phyloP scores from a whole-genome alignment of 768 basidiomycete genomes.

The Chalciporus piperatus region DNA sequence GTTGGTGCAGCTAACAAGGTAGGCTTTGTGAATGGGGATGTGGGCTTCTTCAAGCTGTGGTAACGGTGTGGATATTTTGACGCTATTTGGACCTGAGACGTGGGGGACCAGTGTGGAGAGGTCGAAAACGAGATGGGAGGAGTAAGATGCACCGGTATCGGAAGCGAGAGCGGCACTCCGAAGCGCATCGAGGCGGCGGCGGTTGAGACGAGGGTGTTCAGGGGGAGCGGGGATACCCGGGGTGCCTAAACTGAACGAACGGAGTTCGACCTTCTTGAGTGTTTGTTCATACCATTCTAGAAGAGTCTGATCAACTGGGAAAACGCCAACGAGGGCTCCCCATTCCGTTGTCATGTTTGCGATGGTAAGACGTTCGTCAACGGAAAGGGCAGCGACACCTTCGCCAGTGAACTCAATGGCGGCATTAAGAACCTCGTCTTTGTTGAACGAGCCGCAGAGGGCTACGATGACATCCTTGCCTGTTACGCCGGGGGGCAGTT shows the following conservation, averaged over 20 bases:
- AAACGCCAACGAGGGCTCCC: constrained; percentile 95
- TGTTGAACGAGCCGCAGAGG: constrained; percentile 91
- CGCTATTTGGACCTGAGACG: constrained; percentile 96
- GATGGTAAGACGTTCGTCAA: constrained; percentile 95
- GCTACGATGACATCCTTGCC: constrained; percentile 99
- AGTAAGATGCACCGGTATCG: constrained; percentile 76
- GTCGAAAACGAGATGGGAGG: constrained; percentile 87
- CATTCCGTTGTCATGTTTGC: constrained; percentile 99
- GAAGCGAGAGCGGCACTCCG: constrained; percentile 54
- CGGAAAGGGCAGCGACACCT: constrained; percentile 69
- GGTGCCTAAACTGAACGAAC: constrained; percentile 61
- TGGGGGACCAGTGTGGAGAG: constrained; percentile 93
- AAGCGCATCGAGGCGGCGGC: constrained; percentile 63
- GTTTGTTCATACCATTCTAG: constrained; percentile 82
- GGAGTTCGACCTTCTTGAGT: constrained; percentile 69
- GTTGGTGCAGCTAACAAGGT: constrained; percentile 98
- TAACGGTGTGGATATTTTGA: constrained; percentile 93
- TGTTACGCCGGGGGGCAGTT: constrained; percentile 83
- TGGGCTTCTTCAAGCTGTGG: constrained; percentile 71
- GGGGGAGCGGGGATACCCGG: constrained; percentile 62
- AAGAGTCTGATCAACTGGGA: constrained; percentile 84
- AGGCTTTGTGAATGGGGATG: constrained; percentile 93
- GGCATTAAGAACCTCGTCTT: constrained; percentile 94
- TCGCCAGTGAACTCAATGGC: constrained; percentile 96
- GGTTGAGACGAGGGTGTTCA: constrained; percentile 85